phyloP scores from a whole-genome alignment of 2,329 filamentous ascomycete genomes.

The Davidsoniella eucalypti region DNA sequence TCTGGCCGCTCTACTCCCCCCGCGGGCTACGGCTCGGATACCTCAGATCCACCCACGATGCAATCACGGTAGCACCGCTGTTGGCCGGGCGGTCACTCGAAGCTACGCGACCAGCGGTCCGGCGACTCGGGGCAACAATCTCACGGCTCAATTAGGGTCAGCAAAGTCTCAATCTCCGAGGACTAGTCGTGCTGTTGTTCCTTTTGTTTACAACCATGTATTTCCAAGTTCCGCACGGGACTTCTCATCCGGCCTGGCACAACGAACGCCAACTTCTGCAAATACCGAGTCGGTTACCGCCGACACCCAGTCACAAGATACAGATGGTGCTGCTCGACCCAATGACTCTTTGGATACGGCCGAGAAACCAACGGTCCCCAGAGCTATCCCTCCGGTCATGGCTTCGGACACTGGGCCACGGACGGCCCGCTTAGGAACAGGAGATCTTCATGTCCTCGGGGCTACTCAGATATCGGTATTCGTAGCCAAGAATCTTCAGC shows the following conservation, averaged over 20 bases:
- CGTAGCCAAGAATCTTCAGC: constrained; percentile 10
- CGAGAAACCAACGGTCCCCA: neutral
- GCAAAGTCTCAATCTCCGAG: neutral
- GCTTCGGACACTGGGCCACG: neutral
- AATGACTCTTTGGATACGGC: no score
- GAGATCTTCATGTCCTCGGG: constrained; percentile 10
- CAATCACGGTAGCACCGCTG: constrained; percentile 12
- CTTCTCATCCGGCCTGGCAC: neutral
- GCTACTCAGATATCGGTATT: constrained; percentile 9
- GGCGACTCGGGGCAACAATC: neutral
- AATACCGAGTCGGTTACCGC: no score
- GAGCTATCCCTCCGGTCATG: constrained; percentile 5
- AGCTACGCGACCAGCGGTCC: constrained; percentile 2
- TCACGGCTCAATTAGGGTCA: neutral
- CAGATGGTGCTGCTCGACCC: no score
- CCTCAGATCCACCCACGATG: constrained; percentile 13
- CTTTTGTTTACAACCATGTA: neutral
- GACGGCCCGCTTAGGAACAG: neutral
- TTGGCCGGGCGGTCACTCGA: constrained; percentile 12
- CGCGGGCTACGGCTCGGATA: constrained; percentile 14
- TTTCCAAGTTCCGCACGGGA: neutral
- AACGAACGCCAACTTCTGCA: no score
- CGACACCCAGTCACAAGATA: no score
- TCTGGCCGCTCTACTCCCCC: constrained; percentile 13
- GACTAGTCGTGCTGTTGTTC: neutral